Base-by-base conservation (phyloP, 768 basidiomycete species). In the Mycena sanguinolenta region DNA sequence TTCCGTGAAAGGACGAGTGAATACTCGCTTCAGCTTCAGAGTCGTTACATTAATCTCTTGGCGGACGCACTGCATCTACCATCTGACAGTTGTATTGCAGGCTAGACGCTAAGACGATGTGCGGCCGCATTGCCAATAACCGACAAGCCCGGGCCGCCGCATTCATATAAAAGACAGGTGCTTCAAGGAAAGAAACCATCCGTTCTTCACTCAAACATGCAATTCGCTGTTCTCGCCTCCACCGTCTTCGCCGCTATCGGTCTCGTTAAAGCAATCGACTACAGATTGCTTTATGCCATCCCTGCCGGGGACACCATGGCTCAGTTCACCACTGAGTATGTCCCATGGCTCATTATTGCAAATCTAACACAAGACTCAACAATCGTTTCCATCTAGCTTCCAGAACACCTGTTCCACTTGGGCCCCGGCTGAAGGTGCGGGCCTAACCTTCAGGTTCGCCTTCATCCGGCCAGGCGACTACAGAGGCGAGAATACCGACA, bases 211-310 rank as follows among this genome's bases (percentile, higher is more conserved):
- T 14, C 39, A 7, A 39, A 39, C 9, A 39, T 39, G 39, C 39
- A 17, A 39, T 39, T 39, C 39, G 14, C 36, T 12, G 12, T 52
- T 52, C 8, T 50, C 13, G 23, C 39, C 34, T 46, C 55, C 46
- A 21, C 53, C 13, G 19, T 71, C 36, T 65, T 19, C 39, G 53
- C 65, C 55, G 55, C 32, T 28, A 25, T 58, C 34, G 70, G 59
- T n/a, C 54, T 69, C 32, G 70, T 61, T 12, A 32, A 28, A 13
- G 70, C 70, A 8, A 13, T 17, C 21, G 70, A 71, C 60, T 17
- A 52, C 59, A 28, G 70, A 4, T 36, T 65, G 44, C 65, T 71
- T 4, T 71, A 58, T 46, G 21, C 38, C 13, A 57, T 71, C 38
- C 70, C 70, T 12, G 27, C 58, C 0, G 60, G 60, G 16, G 53